Base-by-base conservation (phyloP, 2,329 filamentous ascomycete species). In the Colletotrichum acutatum region DNA sequence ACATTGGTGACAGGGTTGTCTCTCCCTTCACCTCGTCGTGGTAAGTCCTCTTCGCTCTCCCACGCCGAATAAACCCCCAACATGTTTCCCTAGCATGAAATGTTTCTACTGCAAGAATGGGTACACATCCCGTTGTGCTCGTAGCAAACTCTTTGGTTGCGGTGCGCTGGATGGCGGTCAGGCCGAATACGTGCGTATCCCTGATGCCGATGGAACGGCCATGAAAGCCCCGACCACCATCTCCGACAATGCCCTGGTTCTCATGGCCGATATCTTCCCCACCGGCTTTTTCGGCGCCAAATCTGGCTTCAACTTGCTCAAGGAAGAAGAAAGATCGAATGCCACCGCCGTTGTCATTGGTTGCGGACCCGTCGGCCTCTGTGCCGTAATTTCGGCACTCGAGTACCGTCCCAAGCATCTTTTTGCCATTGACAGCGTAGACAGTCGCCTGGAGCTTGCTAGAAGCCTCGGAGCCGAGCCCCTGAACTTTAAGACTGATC, bases 241-340 rank as follows among this genome's bases (percentile, higher is more conserved):
- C 71, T 90, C 92, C 24, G 92, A 96, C 76, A 89, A 93, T 75
- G 91, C 91, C 46, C 86, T 97, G 61, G 91, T 97, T 7, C 88
- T 98, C 30, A 97, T 98, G 95, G 95, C 94, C 19, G 95, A 98
- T 79, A 97, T 98, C 78, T 97, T 97, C 82, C 95, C 95, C 1
- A 94, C 92, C 0, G 94, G 95, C 8, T 97, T 91, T 83, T 97
- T 95, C 77, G 95, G 94, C 7, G 94, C 94, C 5, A 88, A 89
- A 70, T 97, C 95, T 78, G 95, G 91, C 7, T 92, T 97, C 81
- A 89, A 90, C 70, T 84, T 92, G 78, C 86, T 92, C 52, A 78
- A 80, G n/a, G 77, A 84, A 16, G 87, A 90, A 74, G 86, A 91
- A 68, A 89, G 92, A 64, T 82, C 86, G 22, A 89, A 94, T 59